Conservation (phyloP, 352 stramenopile species). For the Pseudoperonospora humuli region DNA sequence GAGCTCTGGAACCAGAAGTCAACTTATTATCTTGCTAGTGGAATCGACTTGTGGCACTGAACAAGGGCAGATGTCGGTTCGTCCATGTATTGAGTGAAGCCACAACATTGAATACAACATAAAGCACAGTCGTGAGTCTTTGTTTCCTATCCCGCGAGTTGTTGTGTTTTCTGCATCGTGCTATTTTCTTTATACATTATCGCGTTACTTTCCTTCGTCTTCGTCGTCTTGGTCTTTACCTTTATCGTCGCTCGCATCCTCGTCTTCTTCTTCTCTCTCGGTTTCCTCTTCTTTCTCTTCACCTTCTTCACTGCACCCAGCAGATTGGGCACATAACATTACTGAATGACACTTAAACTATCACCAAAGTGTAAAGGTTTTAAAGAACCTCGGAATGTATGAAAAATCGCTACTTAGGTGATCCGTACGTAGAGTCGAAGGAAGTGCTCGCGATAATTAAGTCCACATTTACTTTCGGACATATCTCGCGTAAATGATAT, state of each 20-base stretch:
- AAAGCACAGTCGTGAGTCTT: background rate
- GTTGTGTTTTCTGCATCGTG: no score
- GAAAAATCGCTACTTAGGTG: no score
- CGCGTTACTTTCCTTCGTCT: constrained; percentile 15
- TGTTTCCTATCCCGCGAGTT: background rate
- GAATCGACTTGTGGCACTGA: background rate
- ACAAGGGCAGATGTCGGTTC: constrained; percentile 6
- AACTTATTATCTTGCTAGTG: constrained; percentile 18
- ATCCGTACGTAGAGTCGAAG: no score
- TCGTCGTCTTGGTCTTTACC: constrained; percentile 13
- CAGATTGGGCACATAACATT: constrained; percentile 59
- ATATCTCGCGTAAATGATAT: no score
- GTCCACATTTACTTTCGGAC: no score
- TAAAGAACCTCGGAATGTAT: background rate
- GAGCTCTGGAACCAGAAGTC: constrained; percentile 4
- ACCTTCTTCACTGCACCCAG: constrained; percentile 22
- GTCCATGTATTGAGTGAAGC: constrained; percentile 5
- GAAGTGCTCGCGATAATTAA: no score
- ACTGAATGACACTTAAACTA: constrained; percentile 21
- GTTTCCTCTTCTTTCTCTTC: constrained; percentile 10
- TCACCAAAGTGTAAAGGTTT: constrained; percentile 5
- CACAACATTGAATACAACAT: constrained; percentile 15
- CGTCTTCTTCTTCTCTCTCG: constrained; percentile 6
- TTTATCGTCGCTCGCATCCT: constrained; percentile 8
- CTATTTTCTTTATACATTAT: background rate